phyloP scores from a whole-genome alignment of 2,329 filamentous ascomycete species.

The Colletotrichum musae region DNA sequence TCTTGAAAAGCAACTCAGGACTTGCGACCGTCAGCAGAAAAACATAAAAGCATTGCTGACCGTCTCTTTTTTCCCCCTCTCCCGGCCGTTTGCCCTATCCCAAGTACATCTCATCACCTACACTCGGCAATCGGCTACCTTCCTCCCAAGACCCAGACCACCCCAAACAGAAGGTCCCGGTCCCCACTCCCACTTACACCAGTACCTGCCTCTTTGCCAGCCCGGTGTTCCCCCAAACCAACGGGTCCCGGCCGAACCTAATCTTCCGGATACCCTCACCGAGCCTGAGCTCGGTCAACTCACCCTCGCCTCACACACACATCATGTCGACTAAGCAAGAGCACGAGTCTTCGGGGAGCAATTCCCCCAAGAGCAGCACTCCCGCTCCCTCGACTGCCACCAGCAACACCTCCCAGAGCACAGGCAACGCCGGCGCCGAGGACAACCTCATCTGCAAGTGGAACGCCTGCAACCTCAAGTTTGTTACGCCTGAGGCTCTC shows the following conservation, averaged over 20 bases:
- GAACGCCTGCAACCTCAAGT: constrained; percentile 72
- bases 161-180: neutral
- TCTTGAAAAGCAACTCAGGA: constrained; percentile 21
- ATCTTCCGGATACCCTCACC: constrained; percentile 15
- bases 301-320: too few species aligned
- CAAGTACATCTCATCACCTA: constrained; percentile 24
- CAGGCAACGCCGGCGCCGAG: constrained; percentile 51
- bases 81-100: constrained; percentile 7
- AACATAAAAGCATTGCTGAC: constrained; percentile 40
- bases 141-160: constrained; percentile 14
- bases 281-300: constrained; percentile 29
- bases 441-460: constrained; percentile 74
- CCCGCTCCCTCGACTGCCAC: constrained; percentile 66
- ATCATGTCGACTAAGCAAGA: constrained; percentile 45
- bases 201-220: constrained; percentile 8
- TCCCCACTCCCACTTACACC: constrained; percentile 36
- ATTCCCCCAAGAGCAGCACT: constrained; percentile 67
- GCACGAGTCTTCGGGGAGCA: constrained; percentile 55
- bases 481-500: constrained; percentile 69
- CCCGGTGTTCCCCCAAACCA: neutral
- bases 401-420: constrained; percentile 61
- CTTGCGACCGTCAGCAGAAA: constrained; percentile 29
- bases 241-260: constrained; percentile 22
- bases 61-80: constrained; percentile 20
- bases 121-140: constrained; percentile 34